A percentile compares a stretch with the other conserved stretches of the same genome.
phyloP scores from a whole-genome alignment of 169 alveolate species.

The Plasmodium malariae region DNA sequence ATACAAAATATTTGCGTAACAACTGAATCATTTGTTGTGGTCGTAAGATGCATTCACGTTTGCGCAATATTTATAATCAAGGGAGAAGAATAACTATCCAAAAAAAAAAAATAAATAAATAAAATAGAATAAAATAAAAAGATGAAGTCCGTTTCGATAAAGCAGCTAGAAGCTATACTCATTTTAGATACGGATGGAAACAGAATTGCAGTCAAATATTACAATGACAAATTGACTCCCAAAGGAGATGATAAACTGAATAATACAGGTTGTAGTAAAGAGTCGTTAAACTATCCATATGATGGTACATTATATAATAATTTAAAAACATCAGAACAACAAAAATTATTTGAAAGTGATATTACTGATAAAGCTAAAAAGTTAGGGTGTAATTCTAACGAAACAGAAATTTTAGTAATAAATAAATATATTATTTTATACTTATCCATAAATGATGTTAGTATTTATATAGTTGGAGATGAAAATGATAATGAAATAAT shows the following conservation, averaged over 20 bases:
- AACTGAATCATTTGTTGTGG: too few species aligned
- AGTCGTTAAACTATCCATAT: conserved; percentile 5
- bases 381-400: conserved; percentile 73
- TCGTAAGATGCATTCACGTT: too few species aligned
- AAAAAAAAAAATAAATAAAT: too few species aligned
- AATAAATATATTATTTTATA: conserved; percentile 68
- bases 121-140: too few species aligned
- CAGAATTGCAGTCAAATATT: conserved; percentile 84
- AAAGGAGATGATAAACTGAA: conserved; percentile 39
- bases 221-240: conserved; percentile 27
- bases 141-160: conserved; percentile 80
- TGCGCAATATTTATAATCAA: too few species aligned
- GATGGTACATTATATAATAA: conserved; percentile 59
- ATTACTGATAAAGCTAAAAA: conserved; percentile 62
- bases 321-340: conserved; percentile 48
- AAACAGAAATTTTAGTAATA: conserved; percentile 55
- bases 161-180: conserved; percentile 83
- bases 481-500: conserved; percentile 81
- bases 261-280: conserved; percentile 16
- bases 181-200: conserved; percentile 81
- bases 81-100: too few species aligned
- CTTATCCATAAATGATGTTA: conserved; percentile 37
- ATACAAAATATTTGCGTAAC: too few species aligned
- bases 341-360: conserved; percentile 20
- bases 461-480: conserved; percentile 78